phyloP scores from a whole-genome alignment of 495 filamentous ascomycete genomes.

The Parachaetomium inaequale region DNA sequence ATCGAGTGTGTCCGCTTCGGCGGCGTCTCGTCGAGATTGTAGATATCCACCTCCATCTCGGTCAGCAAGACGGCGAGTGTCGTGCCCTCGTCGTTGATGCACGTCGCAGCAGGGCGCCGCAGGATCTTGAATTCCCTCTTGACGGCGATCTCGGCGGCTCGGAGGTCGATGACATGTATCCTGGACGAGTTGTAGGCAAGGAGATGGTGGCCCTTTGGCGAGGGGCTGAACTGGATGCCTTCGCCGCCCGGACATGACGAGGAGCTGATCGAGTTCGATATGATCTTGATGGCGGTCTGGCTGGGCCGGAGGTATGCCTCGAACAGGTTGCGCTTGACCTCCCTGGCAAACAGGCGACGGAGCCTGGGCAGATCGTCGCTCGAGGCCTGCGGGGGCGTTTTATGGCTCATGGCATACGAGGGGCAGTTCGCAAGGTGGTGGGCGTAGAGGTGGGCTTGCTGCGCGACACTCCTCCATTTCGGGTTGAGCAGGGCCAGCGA shows the following conservation, averaged over 20 bases:
- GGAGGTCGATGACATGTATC: conserved; percentile 72
- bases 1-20: conserved; percentile 66
- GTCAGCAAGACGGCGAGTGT: conserved; percentile 75
- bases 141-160: conserved; percentile 54
- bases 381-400: conserved; percentile 34
- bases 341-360: conserved; percentile 62
- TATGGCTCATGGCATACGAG: conserved; percentile 59
- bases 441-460: conserved; percentile 68
- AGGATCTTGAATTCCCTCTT: conserved; percentile 76
- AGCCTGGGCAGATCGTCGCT: conserved; percentile 55
- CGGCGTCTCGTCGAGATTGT: conserved; percentile 59
- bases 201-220: conserved; percentile 66
- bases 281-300: conserved; percentile 66
- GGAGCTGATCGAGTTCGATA: conserved; percentile 80
- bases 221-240: conserved; percentile 78
- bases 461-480: conserved; percentile 71
- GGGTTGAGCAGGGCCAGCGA: conserved; percentile 77
- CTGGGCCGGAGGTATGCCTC: conserved; percentile 70
- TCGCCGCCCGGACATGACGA: conserved; percentile 80
- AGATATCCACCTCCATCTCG: conserved; percentile 78
- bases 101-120: conserved; percentile 70
- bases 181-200: conserved; percentile 83
- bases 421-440: conserved; percentile 71
- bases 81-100: conserved; percentile 74
- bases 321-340: conserved; percentile 76